phyloP scores from a whole-genome alignment of 306 rosid species.

The Medicago ruthenica region DNA sequence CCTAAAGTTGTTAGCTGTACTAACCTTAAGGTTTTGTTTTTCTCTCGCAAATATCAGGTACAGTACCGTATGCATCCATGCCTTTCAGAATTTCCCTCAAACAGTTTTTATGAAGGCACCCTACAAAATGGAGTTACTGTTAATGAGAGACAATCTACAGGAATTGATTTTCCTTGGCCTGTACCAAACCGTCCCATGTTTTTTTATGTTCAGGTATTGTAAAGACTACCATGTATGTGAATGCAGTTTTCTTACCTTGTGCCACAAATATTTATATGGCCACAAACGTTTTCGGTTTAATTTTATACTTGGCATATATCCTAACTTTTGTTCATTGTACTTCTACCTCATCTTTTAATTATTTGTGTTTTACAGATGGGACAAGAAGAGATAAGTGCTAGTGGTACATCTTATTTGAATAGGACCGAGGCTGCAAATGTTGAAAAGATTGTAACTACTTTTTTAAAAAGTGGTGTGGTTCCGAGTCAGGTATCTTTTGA shows the following conservation, averaged over 20 bases:
- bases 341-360: slow-evolving; percentile 13
- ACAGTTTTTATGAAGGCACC: slow-evolving; percentile 98
- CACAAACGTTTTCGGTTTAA: background rate
- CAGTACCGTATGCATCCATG: slow-evolving; percentile 99
- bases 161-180: slow-evolving; percentile 99
- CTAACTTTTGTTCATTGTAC: background rate
- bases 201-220: slow-evolving; percentile 92
- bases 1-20: slow-evolving; percentile 11
- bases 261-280: slow-evolving; percentile 4
- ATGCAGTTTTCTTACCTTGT: slow-evolving; percentile 24
- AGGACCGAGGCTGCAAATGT: slow-evolving; percentile 99
- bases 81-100: slow-evolving; percentile 96
- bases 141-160: slow-evolving; percentile 90
- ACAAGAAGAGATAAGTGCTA: slow-evolving; percentile 99
- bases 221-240: slow-evolving; percentile 17
- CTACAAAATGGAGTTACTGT: slow-evolving; percentile 97
- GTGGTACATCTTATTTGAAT: slow-evolving; percentile 96
- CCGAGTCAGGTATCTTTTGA: slow-evolving; percentile 81
- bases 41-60: slow-evolving; percentile 62
- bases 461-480: slow-evolving; percentile 95
- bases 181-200: slow-evolving; percentile 99
- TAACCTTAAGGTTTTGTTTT: slow-evolving; percentile 1
- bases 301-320: slow-evolving; percentile 5
- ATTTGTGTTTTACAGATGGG: slow-evolving; percentile 79
- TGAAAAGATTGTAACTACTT: slow-evolving; percentile 97